Percentiles rank a stretch among this genome's conserved stretches.
Conservation (phyloP, 805 yeast species). For the Priceomyces castillae region DNA sequence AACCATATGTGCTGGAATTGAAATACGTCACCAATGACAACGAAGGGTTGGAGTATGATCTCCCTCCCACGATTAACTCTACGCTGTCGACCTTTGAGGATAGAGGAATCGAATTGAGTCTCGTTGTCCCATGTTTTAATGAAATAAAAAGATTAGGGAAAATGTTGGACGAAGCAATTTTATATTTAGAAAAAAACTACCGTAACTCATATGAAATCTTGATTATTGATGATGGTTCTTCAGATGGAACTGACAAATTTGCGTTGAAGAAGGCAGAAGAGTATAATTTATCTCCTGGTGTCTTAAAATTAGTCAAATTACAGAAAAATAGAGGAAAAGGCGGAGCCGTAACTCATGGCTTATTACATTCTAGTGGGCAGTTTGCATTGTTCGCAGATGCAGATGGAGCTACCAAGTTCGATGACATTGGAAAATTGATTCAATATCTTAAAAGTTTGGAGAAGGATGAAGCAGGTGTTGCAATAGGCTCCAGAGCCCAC, state of each 20-base stretch:
- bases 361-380: constrained; percentile 69
- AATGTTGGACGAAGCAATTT: constrained; percentile 72
- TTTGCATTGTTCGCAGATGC: constrained; percentile 91
- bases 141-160: constrained; percentile 69
- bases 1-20: constrained; percentile 51
- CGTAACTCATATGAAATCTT: constrained; percentile 63
- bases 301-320: constrained; percentile 68
- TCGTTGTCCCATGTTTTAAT: constrained; percentile 92
- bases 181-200: constrained; percentile 42
- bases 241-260: constrained; percentile 71
- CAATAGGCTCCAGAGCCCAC: constrained; percentile 93
- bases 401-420: constrained; percentile 89
- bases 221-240: constrained; percentile 89
- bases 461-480: constrained; percentile 50
- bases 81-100: constrained; percentile 9
- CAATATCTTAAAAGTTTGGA: constrained; percentile 33
- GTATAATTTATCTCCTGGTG: constrained; percentile 51
- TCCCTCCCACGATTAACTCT: constrained; percentile 32
- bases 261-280: constrained; percentile 62
- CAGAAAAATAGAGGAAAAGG: constrained; percentile 81
- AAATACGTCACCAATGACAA: constrained; percentile 50
- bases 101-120: constrained; percentile 56
- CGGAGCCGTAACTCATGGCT: constrained; percentile 91
- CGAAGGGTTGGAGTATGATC: constrained; percentile 23
- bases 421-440: constrained; percentile 58